phyloP scores from a whole-genome alignment of 2,329 filamentous ascomycete species.

The Ophiostoma himal-ulmi region DNA sequence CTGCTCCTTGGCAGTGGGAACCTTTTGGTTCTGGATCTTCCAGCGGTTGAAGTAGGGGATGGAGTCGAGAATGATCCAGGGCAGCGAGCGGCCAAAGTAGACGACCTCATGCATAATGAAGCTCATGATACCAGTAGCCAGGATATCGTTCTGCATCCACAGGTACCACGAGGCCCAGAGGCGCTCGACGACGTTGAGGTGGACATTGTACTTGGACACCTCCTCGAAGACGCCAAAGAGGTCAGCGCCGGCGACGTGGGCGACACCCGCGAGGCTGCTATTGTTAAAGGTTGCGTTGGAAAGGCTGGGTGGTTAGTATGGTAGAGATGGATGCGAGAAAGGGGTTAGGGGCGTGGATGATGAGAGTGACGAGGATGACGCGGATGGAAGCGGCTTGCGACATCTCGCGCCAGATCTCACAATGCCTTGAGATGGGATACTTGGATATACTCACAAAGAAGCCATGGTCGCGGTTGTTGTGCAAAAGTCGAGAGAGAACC shows the following conservation, averaged over 20 bases:
- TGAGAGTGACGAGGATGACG: not conserved
- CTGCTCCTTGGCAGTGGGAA: conserved; percentile 88
- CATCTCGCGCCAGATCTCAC: not conserved
- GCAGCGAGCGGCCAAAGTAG: conserved; percentile 87
- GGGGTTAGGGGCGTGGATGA: not conserved
- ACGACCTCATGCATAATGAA: conserved; percentile 91
- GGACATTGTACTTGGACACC: conserved; percentile 68
- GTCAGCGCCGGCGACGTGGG: conserved; percentile 39
- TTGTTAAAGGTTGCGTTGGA: conserved; percentile 23
- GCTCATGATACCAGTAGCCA: conserved; percentile 96
- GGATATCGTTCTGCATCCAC: conserved; percentile 94
- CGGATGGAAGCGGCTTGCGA: no score
- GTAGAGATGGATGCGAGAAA: not conserved
- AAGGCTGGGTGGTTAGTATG: conserved; percentile 16
- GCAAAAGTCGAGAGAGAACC: not conserved
- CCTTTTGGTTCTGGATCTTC: conserved; percentile 89
- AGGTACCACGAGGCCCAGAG: conserved; percentile 96
- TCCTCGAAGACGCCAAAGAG: conserved; percentile 57
- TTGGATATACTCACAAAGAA: conserved; percentile 18
- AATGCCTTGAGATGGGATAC: not conserved
- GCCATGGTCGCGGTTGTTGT: conserved; percentile 17
- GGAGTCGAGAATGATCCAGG: conserved; percentile 86
- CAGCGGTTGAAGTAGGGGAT: conserved; percentile 86
- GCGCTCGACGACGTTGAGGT: conserved; percentile 79
- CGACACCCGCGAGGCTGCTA: conserved; percentile 20